Evolutionary conservation across 306 rosid genomes (phyloP).

Genomic region (Ochetophila trinervis): DNA sequence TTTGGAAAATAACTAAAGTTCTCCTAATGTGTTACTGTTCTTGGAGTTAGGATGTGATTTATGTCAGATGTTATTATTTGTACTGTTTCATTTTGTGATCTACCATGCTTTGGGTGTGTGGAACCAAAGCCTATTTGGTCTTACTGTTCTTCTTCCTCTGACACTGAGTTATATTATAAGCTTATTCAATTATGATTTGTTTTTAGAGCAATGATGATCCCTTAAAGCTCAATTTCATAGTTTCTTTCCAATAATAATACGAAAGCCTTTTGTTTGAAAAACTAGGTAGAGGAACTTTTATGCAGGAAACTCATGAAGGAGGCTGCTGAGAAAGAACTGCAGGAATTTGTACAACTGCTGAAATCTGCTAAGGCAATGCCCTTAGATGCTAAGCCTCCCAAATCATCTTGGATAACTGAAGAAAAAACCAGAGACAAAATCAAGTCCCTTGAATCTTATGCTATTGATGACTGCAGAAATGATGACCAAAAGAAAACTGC

Average conservation of each 20-base stretch:
- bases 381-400: conserved; percentile 59
- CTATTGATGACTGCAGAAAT: conserved; percentile 66
- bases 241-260: conserved; percentile 3
- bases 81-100: no score
- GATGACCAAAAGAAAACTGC: conserved; percentile 82
- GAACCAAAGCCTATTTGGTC: not conserved
- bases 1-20: not conserved
- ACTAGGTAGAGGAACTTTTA: conserved; percentile 83
- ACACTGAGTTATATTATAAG: not conserved
- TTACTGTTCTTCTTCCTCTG: not conserved
- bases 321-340: conserved; percentile 75
- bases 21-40: conserved; percentile 15
- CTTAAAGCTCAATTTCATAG: conserved; percentile 12
- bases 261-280: conserved; percentile 15
- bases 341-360: conserved; percentile 60
- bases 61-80: no score
- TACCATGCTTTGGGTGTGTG: not conserved
- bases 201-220: conserved; percentile 8
- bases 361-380: conserved; percentile 71
- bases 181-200: conserved; percentile 6
- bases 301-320: conserved; percentile 72
- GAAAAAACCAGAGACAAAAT: conserved; percentile 63
- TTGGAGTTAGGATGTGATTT: not conserved
- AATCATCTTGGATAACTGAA: conserved; percentile 69
- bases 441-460: conserved; percentile 77